Percentiles rank a stretch among this genome's conserved stretches.
phyloP scores from a whole-genome alignment of 1,284 basidiomycete species.

The Austroboletus olivaceoglutinosus region DNA sequence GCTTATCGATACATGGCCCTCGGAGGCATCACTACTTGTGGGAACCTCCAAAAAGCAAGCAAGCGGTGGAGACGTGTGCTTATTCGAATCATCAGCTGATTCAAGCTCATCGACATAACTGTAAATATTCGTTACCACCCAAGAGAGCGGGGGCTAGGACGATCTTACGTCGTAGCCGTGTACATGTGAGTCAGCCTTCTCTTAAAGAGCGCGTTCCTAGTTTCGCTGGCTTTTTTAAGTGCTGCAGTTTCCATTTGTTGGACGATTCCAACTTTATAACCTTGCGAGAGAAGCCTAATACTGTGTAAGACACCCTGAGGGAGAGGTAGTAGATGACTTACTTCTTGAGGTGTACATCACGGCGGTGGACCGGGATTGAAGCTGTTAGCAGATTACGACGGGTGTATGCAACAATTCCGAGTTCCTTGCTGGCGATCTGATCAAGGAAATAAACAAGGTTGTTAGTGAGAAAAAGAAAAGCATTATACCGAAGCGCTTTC shows the following conservation, averaged over 20 bases:
- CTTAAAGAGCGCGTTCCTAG: constrained; percentile 78
- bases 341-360: constrained; percentile 89
- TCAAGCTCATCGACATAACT: constrained; percentile 76
- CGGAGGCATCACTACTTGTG: constrained; percentile 41
- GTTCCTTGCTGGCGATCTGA: constrained; percentile 74
- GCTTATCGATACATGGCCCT: constrained; percentile 65
- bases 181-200: constrained; percentile 81
- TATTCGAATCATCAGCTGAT: constrained; percentile 64
- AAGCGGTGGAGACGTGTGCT: constrained; percentile 56
- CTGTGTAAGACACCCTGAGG: neutral
- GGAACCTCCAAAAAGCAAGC: constrained; percentile 71
- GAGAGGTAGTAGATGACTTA: constrained; percentile 32
- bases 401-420: constrained; percentile 79
- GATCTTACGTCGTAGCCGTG: constrained; percentile 81
- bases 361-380: constrained; percentile 78
- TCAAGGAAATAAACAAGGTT: constrained; percentile 15
- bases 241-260: constrained; percentile 95
- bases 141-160: neutral
- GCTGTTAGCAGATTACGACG: constrained; percentile 82
- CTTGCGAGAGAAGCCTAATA: constrained; percentile 75
- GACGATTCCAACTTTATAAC: constrained; percentile 89
- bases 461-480: neutral
- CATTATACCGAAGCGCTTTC: constrained; percentile 71
- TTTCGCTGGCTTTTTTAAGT: constrained; percentile 88
- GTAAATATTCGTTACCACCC: constrained; percentile 5